Percentiles rank a stretch among this genome's conserved stretches.
These are phyloP conservation scores for Stachybotrys chlorohalonatus DNA, from an alignment of 2,329 filamentous ascomycete genomes.

Conservation along the genomic window DNA sequence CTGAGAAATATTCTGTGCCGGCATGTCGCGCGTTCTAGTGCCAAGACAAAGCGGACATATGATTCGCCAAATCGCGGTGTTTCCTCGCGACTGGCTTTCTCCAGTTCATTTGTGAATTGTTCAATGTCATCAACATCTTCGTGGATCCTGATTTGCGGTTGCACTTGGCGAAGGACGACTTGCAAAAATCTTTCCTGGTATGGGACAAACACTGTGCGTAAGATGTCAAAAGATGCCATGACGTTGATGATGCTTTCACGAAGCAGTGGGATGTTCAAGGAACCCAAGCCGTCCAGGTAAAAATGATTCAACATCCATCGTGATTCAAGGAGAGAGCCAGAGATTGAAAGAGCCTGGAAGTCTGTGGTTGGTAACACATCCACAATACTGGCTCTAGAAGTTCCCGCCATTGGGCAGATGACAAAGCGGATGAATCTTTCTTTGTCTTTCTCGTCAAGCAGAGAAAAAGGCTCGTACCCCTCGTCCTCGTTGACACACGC, in stretches of 20 bases:
- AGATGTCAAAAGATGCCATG: conserved; percentile 36
- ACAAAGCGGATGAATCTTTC: conserved; percentile 2
- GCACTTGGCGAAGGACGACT: conserved; percentile 4
- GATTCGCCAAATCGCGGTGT: background rate
- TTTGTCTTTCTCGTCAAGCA: conserved; percentile 1
- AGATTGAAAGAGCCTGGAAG: conserved; percentile 8
- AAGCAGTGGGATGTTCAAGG: background rate
- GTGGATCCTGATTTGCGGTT: conserved; percentile 1
- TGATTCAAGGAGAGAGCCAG: conserved; percentile 8
- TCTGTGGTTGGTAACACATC: conserved; percentile 12
- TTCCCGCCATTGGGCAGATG: conserved; percentile 8
- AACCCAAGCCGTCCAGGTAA: conserved; percentile 1
- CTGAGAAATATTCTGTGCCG: conserved; percentile 4
- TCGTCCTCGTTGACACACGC: background rate
- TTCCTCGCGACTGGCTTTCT: background rate
- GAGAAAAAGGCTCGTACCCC: conserved; percentile 1
- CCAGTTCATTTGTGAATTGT: conserved; percentile 3
- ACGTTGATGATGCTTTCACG: conserved; percentile 1
- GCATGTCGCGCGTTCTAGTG: background rate
- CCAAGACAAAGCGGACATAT: conserved; percentile 2
- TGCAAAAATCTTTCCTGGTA: conserved; percentile 1
- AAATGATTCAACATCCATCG: conserved; percentile 9
- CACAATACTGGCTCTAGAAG: conserved; percentile 11
- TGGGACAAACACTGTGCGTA: conserved; percentile 51
- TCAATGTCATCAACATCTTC: conserved; percentile 2